Evolutionary conservation across 179 eudicot genomes (phyloP).

Genomic region (Spinacia oleracea): DNA sequence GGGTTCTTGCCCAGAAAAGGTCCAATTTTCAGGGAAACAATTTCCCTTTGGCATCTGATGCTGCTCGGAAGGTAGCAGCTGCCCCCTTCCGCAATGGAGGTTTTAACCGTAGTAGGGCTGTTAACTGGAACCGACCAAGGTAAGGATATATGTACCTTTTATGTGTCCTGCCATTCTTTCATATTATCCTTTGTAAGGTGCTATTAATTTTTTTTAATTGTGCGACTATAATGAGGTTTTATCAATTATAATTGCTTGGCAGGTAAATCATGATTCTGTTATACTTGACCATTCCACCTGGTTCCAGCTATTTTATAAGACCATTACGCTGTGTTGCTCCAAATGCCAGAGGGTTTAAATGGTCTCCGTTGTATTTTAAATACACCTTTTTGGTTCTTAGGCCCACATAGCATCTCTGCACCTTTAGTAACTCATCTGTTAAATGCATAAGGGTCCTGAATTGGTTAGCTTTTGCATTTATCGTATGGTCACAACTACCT

Average conservation of each 20-base stretch:
- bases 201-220: not conserved
- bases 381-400: conserved; percentile 14
- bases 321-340: conserved; percentile 25
- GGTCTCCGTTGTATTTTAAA: conserved; percentile 9
- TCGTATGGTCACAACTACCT: not conserved
- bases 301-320: conserved; percentile 30
- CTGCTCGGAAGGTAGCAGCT: conserved; percentile 59
- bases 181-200: not conserved
- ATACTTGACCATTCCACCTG: conserved; percentile 39
- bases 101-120: conserved; percentile 40
- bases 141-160: conserved; percentile 17
- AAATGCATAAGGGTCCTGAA: conserved; percentile 16
- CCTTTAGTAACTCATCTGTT: not conserved
- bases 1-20: conserved; percentile 73
- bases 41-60: conserved; percentile 66
- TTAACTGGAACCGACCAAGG: conserved; percentile 69
- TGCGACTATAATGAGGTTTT: conserved; percentile 4
- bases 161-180: not conserved
- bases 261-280: conserved; percentile 64
- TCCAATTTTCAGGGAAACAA: conserved; percentile 67
- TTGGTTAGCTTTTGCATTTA: conserved; percentile 15
- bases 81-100: conserved; percentile 59
- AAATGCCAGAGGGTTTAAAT: conserved; percentile 16
- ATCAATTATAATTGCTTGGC: conserved; percentile 32
- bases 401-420: conserved; percentile 20